Percentiles rank a stretch among this genome's conserved stretches.
These are phyloP conservation scores for Dicorynia guianensis DNA, from an alignment of 306 rosid genomes.

Conservation along the genomic window DNA sequence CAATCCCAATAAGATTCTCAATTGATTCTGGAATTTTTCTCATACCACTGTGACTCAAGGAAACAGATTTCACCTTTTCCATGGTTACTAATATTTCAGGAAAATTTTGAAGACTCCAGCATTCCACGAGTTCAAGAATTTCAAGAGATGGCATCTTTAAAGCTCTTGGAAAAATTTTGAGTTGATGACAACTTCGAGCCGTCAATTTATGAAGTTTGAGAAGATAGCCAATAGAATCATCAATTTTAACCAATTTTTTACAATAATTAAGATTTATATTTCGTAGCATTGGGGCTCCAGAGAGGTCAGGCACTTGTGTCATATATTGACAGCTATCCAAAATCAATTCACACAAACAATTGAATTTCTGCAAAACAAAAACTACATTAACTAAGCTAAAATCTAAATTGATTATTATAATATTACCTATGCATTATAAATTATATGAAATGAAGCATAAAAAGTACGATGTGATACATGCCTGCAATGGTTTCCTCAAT, in stretches of 20 bases:
- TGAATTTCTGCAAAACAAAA: too few species aligned
- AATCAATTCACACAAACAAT: too few species aligned
- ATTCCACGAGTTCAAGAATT: not conserved
- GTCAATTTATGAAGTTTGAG: not conserved
- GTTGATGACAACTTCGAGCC: not conserved
- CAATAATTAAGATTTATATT: too few species aligned
- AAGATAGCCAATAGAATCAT: too few species aligned
- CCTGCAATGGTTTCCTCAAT: not conserved
- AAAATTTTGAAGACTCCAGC: not conserved
- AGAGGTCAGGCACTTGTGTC: too few species aligned
- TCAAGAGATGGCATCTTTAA: not conserved
- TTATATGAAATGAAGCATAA: too few species aligned
- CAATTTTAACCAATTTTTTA: too few species aligned
- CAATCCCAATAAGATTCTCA: not conserved
- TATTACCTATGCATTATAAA: not conserved
- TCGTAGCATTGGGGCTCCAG: too few species aligned
- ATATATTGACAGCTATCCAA: too few species aligned
- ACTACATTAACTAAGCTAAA: too few species aligned
- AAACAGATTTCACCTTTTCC: not conserved
- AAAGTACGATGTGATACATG: not conserved
- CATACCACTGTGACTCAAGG: not conserved
- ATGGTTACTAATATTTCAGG: not conserved
- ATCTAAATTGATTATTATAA: too few species aligned
- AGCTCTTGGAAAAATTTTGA: not conserved
- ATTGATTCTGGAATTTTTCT: not conserved